Percentiles rank a stretch among this genome's conserved stretches.
Conservation (phyloP, 2,329 filamentous ascomycete species). For the Fusarium bactridioides region DNA sequence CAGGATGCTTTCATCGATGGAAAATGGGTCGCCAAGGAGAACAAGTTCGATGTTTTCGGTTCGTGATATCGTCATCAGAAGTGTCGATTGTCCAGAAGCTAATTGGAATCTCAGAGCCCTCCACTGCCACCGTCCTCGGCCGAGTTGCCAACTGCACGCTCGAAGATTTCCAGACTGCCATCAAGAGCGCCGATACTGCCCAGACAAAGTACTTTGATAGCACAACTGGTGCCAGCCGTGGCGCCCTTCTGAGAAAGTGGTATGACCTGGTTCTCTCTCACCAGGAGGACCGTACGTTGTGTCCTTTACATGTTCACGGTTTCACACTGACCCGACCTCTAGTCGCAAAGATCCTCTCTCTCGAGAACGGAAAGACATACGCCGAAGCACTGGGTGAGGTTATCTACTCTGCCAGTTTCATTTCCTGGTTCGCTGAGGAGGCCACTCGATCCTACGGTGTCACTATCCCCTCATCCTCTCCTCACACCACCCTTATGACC, state of each 20-base stretch:
- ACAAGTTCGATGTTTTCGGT: slow-evolving; percentile 43
- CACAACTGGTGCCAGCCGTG: slow-evolving; percentile 41
- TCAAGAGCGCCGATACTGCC: slow-evolving; percentile 39
- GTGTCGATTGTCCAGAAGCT: background rate
- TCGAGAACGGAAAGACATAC: slow-evolving; percentile 66
- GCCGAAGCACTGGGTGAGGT: slow-evolving; percentile 62
- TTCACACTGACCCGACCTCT: background rate
- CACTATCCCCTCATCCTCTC: slow-evolving; percentile 65
- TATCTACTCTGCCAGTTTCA: slow-evolving; percentile 62
- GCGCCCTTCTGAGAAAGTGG: slow-evolving; percentile 41
- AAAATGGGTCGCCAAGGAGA: slow-evolving; percentile 41
- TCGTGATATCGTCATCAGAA: slow-evolving; percentile 9
- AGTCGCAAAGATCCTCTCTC: slow-evolving; percentile 50
- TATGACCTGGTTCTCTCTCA: slow-evolving; percentile 40
- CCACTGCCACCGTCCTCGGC: slow-evolving; percentile 40
- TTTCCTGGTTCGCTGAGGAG: slow-evolving; percentile 64
- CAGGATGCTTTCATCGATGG: slow-evolving; percentile 42
- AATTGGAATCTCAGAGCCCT: slow-evolving; percentile 31
- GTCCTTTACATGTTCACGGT: background rate
- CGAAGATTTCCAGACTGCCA: slow-evolving; percentile 40
- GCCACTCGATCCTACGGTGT: slow-evolving; percentile 64
- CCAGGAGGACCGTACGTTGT: slow-evolving; percentile 39
- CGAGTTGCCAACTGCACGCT: slow-evolving; percentile 41
- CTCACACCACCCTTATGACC: slow-evolving; percentile 72
- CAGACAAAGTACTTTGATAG: slow-evolving; percentile 39